These are phyloP conservation scores for Scytalidium sp. DNA, from an alignment of 2,329 filamentous ascomycete species.

Conservation along the genomic window DNA sequence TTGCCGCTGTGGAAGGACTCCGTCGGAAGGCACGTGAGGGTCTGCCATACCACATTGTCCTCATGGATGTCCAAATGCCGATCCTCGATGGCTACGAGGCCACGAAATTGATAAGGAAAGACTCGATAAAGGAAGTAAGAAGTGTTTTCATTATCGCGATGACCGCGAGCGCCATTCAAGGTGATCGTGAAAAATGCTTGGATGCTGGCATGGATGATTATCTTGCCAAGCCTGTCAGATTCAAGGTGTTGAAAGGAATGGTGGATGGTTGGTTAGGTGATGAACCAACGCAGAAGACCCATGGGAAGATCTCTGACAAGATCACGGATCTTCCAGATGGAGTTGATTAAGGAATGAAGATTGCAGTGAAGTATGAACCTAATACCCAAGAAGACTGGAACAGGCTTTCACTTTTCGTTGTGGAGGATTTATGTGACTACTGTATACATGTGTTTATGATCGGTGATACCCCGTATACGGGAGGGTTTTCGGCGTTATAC, in stretches of 20 bases:
- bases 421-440: background rate
- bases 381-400: too few relatives aligned
- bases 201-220: constrained; percentile 51
- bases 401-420: background rate
- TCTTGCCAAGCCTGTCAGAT: constrained; percentile 46
- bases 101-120: constrained; percentile 35
- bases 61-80: constrained; percentile 52
- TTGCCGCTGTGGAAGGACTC: background rate
- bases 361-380: background rate
- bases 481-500: too few relatives aligned
- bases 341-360: background rate
- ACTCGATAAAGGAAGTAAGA: constrained; percentile 27
- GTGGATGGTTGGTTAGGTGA: background rate
- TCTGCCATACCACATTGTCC: constrained; percentile 19
- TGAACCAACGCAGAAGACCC: background rate
- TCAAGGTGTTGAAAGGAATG: background rate
- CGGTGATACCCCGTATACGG: too few relatives aligned
- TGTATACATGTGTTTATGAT: too few relatives aligned
- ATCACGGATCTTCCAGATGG: background rate
- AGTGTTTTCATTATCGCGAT: constrained; percentile 47
- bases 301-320: background rate
- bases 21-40: constrained; percentile 22
- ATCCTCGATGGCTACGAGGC: constrained; percentile 48
- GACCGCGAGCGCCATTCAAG: constrained; percentile 46
- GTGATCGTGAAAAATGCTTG: constrained; percentile 45